Conservation (phyloP, 352 stramenopile genomes). For the Peronospora destructor region DNA sequence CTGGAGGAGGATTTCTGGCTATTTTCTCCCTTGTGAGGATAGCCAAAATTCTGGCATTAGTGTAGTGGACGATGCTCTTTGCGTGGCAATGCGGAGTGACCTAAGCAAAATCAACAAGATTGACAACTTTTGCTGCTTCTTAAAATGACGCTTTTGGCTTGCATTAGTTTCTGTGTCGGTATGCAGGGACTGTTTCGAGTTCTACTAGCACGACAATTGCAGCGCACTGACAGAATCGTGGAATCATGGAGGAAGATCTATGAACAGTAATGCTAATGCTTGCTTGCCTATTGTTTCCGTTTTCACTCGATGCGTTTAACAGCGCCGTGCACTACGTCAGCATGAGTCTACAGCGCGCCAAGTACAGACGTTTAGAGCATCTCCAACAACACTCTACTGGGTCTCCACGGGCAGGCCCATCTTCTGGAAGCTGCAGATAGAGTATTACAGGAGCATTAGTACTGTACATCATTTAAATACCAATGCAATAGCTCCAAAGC, state of each 20-base stretch:
- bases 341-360: constrained; percentile 10
- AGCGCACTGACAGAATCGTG: constrained; percentile 7
- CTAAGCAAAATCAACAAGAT: constrained; percentile 36
- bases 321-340: background rate
- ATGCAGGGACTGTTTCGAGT: background rate
- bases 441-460: constrained; percentile 4
- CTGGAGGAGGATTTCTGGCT: constrained; percentile 22
- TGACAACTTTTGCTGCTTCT: constrained; percentile 36
- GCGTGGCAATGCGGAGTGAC: constrained; percentile 20
- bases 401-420: constrained; percentile 57
- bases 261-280: background rate
- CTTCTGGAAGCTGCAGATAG: constrained; percentile 50
- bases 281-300: background rate
- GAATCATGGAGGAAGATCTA: background rate
- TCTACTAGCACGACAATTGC: background rate
- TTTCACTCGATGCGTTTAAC: constrained; percentile 4
- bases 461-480: background rate
- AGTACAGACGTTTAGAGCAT: constrained; percentile 1
- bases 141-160: constrained; percentile 15
- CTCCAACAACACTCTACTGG: constrained; percentile 23
- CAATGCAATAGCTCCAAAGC: background rate
- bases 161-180: constrained; percentile 10
- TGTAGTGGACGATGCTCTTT: constrained; percentile 30
- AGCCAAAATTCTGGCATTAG: constrained; percentile 62
- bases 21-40: constrained; percentile 44